Percentiles rank a stretch among this genome's conserved stretches.
phyloP scores from a whole-genome alignment of 345 rosid species.

The Luvunga scandens region DNA sequence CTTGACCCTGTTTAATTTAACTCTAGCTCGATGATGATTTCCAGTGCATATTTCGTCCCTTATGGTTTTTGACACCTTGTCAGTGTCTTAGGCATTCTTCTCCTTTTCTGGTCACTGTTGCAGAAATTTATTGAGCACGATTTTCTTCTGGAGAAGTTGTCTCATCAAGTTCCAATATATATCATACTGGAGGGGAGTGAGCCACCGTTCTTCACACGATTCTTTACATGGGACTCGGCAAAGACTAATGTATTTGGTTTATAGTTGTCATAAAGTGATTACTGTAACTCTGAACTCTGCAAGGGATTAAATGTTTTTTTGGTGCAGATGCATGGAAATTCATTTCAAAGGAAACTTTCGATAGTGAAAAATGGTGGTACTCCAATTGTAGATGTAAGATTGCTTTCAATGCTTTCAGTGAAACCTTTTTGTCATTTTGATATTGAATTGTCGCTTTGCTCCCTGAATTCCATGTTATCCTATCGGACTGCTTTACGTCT shows the following conservation, averaged over 20 bases:
- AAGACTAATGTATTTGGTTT: constrained; percentile 66
- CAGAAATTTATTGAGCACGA: constrained; percentile 87
- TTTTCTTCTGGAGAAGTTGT: constrained; percentile 67
- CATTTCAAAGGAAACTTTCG: constrained; percentile 87
- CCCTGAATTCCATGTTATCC: neutral
- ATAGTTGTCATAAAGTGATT: neutral
- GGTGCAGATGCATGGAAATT: constrained; percentile 91
- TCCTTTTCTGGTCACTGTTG: constrained; percentile 10
- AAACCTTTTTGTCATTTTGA: neutral
- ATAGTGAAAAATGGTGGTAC: constrained; percentile 72
- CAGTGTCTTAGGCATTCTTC: constrained; percentile 4
- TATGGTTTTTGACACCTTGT: neutral
- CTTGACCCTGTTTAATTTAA: neutral
- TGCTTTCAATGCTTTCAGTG: constrained; percentile 10
- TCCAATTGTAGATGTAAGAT: constrained; percentile 68
- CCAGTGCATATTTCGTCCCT: neutral
- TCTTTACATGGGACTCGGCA: constrained; percentile 90
- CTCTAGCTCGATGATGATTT: neutral
- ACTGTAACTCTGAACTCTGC: constrained; percentile 11
- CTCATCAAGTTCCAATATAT: constrained; percentile 69
- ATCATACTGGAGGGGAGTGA: constrained; percentile 85
- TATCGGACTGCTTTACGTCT: neutral
- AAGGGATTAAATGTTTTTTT: constrained; percentile 16
- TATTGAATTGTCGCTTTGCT: neutral
- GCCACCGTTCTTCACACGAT: constrained; percentile 91